phyloP scores from a whole-genome alignment of 768 basidiomycete genomes.

The Aureoboletus auriporus region DNA sequence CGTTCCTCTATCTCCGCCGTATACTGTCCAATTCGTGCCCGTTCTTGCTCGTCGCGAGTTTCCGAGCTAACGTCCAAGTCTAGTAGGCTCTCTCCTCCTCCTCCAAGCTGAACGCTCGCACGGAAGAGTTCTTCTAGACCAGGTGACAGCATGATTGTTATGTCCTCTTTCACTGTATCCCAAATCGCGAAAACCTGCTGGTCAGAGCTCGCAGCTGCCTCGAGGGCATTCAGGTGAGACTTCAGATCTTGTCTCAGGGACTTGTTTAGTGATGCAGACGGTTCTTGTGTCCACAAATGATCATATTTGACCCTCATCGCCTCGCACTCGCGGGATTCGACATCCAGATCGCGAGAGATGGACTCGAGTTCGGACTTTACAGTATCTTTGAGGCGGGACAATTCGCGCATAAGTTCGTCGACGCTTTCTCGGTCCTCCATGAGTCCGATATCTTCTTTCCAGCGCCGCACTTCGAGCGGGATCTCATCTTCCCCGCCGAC shows the following conservation, averaged over 20 bases:
- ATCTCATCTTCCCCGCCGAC: constrained; percentile 62
- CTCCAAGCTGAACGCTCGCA: constrained; percentile 41
- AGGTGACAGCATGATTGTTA: constrained; percentile 56
- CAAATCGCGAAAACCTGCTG: constrained; percentile 70
- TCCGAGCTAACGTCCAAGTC: constrained; percentile 71
- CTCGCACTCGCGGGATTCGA: constrained; percentile 86
- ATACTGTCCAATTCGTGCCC: constrained; percentile 58
- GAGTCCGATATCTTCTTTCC: constrained; percentile 68
- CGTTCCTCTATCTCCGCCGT: constrained; percentile 78
- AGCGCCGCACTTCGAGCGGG: constrained; percentile 64
- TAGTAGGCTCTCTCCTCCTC: constrained; percentile 45
- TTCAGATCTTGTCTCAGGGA: constrained; percentile 75
- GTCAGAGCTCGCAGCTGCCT: constrained; percentile 77
- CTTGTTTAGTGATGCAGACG: constrained; percentile 71
- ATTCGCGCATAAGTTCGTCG: constrained; percentile 55
- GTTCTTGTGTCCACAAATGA: constrained; percentile 82
- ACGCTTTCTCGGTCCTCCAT: constrained; percentile 69
- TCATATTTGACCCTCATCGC: constrained; percentile 82
- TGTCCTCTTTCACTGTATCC: constrained; percentile 63
- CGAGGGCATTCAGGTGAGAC: constrained; percentile 63
- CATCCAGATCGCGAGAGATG: constrained; percentile 65
- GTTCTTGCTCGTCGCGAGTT: constrained; percentile 61
- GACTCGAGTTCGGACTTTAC: constrained; percentile 61
- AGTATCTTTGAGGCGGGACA: constrained; percentile 53
- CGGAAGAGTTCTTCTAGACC: constrained; percentile 62